These are phyloP conservation scores for Penicillium sp. DNA, from an alignment of 2,329 filamentous ascomycete species.

Conservation along the genomic window DNA sequence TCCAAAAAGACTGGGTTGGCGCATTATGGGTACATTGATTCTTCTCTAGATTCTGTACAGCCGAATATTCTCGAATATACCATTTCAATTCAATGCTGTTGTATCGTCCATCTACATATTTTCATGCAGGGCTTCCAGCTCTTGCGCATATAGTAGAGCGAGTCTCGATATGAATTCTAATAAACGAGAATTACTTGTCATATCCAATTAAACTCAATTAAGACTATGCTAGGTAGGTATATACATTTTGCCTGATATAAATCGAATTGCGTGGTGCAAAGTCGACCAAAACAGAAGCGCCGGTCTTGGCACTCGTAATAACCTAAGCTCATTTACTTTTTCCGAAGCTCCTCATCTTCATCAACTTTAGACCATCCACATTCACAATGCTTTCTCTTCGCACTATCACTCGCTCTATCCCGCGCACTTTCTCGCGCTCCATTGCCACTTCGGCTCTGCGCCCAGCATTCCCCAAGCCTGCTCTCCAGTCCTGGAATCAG, in stretches of 20 bases:
- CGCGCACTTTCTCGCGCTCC: slow-evolving; percentile 60
- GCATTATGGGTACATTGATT: slow-evolving; percentile 26
- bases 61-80: slow-evolving; percentile 11
- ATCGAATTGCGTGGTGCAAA: slow-evolving; percentile 17
- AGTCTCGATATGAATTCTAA: background rate
- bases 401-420: slow-evolving; percentile 63
- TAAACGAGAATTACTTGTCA: background rate
- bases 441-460: slow-evolving; percentile 53
- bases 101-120: background rate
- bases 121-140: background rate
- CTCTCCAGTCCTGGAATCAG: slow-evolving; percentile 50
- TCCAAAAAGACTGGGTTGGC: slow-evolving; percentile 17
- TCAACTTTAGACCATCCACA: slow-evolving; percentile 9
- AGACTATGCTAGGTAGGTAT: too few relatives aligned
- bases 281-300: slow-evolving; percentile 16
- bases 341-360: slow-evolving; percentile 15
- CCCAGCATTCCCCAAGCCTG: slow-evolving; percentile 50
- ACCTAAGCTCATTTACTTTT: slow-evolving; percentile 24
- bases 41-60: slow-evolving; percentile 17
- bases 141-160: background rate
- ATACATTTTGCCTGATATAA: background rate
- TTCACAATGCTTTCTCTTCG: slow-evolving; percentile 68
- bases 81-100: slow-evolving; percentile 4
- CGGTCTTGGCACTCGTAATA: slow-evolving; percentile 28
- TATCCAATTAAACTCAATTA: background rate